Evolutionary conservation across 106 monocot species (phyloP).

Genomic region (Xerophyta viscosa): DNA sequence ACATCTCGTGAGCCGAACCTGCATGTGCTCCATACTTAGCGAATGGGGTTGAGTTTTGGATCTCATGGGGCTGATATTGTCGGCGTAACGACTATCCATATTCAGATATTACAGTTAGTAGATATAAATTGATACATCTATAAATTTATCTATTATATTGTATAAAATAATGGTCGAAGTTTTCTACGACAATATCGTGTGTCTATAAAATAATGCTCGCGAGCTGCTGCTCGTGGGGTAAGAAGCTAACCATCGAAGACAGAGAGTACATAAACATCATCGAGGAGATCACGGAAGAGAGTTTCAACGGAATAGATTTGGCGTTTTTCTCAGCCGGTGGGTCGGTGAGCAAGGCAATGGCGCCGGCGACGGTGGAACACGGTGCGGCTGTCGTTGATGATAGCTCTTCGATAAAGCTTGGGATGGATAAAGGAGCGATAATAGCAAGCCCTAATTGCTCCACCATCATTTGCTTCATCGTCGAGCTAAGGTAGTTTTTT

Average conservation of each 20-base stretch:
- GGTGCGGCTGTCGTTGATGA: conserved; percentile 86
- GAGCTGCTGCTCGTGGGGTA: conserved; percentile 69
- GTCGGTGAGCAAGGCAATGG: conserved; percentile 51
- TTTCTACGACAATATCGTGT: too few relatives aligned
- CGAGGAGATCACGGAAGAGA: conserved; percentile 65
- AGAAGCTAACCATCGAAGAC: conserved; percentile 51
- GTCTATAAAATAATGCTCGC: conserved; percentile 83
- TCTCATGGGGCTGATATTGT: too few relatives aligned
- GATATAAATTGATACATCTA: too few relatives aligned
- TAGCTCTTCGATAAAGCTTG: conserved; percentile 67
- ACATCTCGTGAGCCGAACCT: too few relatives aligned
- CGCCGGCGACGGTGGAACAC: conserved; percentile 60
- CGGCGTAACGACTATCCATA: too few relatives aligned
- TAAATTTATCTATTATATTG: too few relatives aligned
- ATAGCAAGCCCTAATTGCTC: conserved; percentile 97
- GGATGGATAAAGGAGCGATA: conserved; percentile 60
- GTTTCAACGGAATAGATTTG: conserved; percentile 84
- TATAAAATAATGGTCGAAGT: too few relatives aligned
- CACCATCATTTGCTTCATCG: conserved; percentile 93
- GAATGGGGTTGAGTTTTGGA: too few relatives aligned
- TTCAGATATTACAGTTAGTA: too few relatives aligned
- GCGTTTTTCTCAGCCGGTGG: conserved; percentile 91
- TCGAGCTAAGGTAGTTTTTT: conserved; percentile 50
- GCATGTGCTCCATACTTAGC: too few relatives aligned
- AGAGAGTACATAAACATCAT: conserved; percentile 45